A percentile compares a stretch with the other conserved stretches of the same genome.
Evolutionary conservation across 1,139 yeast genomes (phyloP).

Genomic region (Scheffersomyces quercinus): DNA sequence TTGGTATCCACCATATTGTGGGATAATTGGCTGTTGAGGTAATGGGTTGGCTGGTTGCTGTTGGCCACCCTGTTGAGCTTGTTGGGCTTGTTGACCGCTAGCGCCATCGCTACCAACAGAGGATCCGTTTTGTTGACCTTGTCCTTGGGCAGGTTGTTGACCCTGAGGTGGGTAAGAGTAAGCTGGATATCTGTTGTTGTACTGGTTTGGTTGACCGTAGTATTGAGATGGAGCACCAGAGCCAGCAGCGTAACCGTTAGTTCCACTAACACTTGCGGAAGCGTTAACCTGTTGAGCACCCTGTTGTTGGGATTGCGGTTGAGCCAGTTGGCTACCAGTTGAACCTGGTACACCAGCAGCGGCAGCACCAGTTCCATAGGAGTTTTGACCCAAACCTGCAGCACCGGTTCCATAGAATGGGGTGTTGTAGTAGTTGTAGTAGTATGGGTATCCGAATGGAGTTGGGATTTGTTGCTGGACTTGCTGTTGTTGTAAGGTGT

Average conservation of each 20-base stretch:
- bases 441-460: constrained; percentile 49
- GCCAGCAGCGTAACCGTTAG: constrained; percentile 15
- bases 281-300: constrained; percentile 5
- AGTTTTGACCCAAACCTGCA: constrained; percentile 26
- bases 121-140: constrained; percentile 11
- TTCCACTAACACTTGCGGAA: constrained; percentile 10
- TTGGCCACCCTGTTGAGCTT: constrained; percentile 24
- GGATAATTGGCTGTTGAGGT: constrained; percentile 41
- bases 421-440: constrained; percentile 44
- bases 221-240: constrained; percentile 27
- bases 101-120: constrained; percentile 6
- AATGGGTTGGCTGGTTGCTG: constrained; percentile 27
- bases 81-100: constrained; percentile 13
- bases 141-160: constrained; percentile 21
- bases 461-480: constrained; percentile 27
- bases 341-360: constrained; percentile 11
- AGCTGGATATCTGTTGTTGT: constrained; percentile 38
- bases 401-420: constrained; percentile 43
- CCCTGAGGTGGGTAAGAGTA: constrained; percentile 38
- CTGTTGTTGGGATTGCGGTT: constrained; percentile 5
- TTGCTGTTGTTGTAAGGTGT: constrained; percentile 24
- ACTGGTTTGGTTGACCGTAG: constrained; percentile 41
- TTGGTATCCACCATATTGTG: constrained; percentile 49
- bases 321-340: constrained; percentile 8
- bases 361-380: constrained; percentile 17